Conservation (phyloP, 352 stramenopile genomes). For the Globisporangium ultimum region DNA sequence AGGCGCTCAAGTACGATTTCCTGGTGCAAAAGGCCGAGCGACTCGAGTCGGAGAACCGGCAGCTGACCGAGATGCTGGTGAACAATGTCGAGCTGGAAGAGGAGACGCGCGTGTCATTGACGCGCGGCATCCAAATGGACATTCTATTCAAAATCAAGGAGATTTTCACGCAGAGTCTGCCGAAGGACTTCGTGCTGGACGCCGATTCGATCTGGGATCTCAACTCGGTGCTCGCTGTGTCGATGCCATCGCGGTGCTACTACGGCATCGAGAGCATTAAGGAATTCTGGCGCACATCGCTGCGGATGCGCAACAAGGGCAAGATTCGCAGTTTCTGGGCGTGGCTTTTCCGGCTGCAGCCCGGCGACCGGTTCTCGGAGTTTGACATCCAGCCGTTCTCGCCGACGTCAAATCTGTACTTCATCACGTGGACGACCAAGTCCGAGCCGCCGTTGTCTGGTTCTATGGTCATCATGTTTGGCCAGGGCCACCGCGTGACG, state of each 20-base stretch:
- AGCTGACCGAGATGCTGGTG: conserved; percentile 70
- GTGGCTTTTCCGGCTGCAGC: conserved; percentile 74
- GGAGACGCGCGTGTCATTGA: conserved; percentile 56
- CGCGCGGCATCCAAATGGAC: conserved; percentile 83
- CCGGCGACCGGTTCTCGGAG: conserved; percentile 69
- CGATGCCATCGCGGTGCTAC: conserved; percentile 83
- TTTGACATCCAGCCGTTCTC: conserved; percentile 81
- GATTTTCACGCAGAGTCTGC: conserved; percentile 83
- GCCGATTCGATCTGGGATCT: conserved; percentile 83
- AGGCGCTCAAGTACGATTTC: conserved; percentile 81
- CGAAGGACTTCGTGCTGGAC: conserved; percentile 84
- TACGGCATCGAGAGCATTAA: conserved; percentile 87
- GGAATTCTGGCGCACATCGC: conserved; percentile 80
- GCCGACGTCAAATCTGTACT: conserved; percentile 68
- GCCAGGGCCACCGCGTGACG: conserved; percentile 75
- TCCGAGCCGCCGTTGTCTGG: conserved; percentile 63
- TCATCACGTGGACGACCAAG: conserved; percentile 84
- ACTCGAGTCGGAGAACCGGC: conserved; percentile 61
- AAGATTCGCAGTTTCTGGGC: conserved; percentile 87
- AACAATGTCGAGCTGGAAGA: conserved; percentile 63
- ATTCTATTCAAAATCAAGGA: conserved; percentile 87
- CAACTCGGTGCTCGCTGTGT: conserved; percentile 81
- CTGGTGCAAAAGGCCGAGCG: conserved; percentile 70
- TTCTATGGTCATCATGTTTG: conserved; percentile 86
- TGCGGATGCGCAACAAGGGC: conserved; percentile 86